A percentile compares a stretch with the other conserved stretches of the same genome.
Conservation (phyloP, 73 alveolate species). For the Stentor coeruleus region DNA sequence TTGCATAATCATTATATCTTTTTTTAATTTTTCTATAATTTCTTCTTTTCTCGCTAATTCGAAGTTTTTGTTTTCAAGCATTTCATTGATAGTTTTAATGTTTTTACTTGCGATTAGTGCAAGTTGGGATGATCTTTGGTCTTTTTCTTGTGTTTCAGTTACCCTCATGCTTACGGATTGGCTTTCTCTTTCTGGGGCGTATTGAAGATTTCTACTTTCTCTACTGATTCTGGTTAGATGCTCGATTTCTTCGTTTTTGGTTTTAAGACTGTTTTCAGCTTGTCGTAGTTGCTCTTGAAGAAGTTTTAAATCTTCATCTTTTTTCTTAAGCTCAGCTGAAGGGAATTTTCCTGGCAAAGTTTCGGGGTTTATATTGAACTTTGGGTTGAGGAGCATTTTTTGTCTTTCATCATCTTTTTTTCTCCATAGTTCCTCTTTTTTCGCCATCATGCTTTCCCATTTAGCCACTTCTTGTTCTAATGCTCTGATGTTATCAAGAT, state of each 20-base stretch:
- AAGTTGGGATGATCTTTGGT: conserved; percentile 27
- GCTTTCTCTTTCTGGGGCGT: not conserved
- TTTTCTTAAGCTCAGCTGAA: conserved; percentile 17
- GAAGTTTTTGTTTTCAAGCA: conserved; percentile 66
- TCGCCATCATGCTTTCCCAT: conserved; percentile 48
- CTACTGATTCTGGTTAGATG: conserved; percentile 52
- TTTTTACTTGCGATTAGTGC: conserved; percentile 83
- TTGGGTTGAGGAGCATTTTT: conserved; percentile 53
- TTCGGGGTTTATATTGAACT: conserved; percentile 52
- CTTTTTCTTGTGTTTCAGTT: conserved; percentile 27
- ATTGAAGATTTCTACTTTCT: conserved; percentile 48
- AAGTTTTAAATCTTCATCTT: conserved; percentile 19
- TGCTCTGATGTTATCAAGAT: conserved; percentile 36
- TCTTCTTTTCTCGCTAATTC: conserved; percentile 69
- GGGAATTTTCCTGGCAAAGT: conserved; percentile 29
- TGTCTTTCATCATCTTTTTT: conserved; percentile 68
- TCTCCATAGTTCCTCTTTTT: conserved; percentile 58
- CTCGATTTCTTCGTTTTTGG: conserved; percentile 59
- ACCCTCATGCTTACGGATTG: conserved; percentile 1
- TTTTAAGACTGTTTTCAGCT: conserved; percentile 47
- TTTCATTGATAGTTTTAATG: conserved; percentile 70
- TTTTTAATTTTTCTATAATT: conserved; percentile 56
- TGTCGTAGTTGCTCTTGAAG: conserved; percentile 51
- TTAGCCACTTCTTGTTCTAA: conserved; percentile 52
- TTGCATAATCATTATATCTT: conserved; percentile 53